These are phyloP conservation scores for Colletotrichum costaricense DNA, from an alignment of 2,329 filamentous ascomycete genomes.

Conservation along the genomic window DNA sequence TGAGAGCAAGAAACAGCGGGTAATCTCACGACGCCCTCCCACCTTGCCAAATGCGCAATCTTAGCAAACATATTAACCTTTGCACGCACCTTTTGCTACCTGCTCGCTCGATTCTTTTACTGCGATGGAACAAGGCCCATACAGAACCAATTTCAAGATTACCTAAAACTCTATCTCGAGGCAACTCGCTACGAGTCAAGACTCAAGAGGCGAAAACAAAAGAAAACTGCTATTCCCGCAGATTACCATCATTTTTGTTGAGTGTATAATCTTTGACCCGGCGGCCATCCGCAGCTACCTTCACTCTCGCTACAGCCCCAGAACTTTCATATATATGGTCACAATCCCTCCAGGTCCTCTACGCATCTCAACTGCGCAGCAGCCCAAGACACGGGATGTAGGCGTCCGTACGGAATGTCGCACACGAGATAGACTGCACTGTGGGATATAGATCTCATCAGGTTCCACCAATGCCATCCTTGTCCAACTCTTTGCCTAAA, in stretches of 20 bases:
- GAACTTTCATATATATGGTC: background rate
- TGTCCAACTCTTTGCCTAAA: background rate
- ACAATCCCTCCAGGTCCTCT: background rate
- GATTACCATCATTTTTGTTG: background rate
- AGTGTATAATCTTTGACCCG: background rate
- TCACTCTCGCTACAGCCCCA: background rate
- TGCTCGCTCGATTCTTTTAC: background rate
- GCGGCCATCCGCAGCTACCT: background rate
- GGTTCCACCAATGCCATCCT: background rate
- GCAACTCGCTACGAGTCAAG: background rate
- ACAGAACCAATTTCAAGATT: too few species aligned
- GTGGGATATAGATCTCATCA: background rate
- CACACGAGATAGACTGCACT: background rate
- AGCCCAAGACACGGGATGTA: background rate
- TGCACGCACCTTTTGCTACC: too few species aligned
- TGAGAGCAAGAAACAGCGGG: background rate
- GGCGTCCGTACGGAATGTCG: background rate
- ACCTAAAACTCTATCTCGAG: background rate
- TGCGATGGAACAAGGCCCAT: too few species aligned
- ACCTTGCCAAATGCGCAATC: constrained; percentile 3
- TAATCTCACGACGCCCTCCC: constrained; percentile 7
- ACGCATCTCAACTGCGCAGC: too few species aligned
- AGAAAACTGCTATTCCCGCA: background rate
- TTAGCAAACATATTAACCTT: constrained; percentile 7
- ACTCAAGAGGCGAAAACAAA: background rate